A percentile compares a stretch with the other conserved stretches of the same genome.
Evolutionary conservation across 345 rosid species (phyloP).

Genomic region (Punica granatum): DNA sequence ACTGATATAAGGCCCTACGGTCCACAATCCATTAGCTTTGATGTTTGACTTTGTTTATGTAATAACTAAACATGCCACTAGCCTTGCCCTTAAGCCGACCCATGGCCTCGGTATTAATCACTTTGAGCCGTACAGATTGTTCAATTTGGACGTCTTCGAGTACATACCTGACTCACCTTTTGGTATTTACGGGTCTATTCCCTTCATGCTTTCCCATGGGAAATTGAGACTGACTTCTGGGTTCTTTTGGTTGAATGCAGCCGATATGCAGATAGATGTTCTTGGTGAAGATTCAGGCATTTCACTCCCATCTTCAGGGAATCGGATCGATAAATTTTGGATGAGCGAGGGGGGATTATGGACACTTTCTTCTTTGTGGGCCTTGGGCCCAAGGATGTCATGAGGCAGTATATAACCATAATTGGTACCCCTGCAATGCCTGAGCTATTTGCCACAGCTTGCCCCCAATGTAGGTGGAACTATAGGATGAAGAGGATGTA

Average conservation of each 20-base stretch:
- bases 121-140: constrained; percentile 91
- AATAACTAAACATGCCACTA: constrained; percentile 84
- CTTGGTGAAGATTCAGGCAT: constrained; percentile 80
- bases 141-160: too few species aligned
- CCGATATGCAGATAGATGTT: constrained; percentile 99
- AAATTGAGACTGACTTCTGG: constrained; percentile 58
- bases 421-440: constrained; percentile 92
- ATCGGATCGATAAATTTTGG: constrained; percentile 82
- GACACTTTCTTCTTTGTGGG: constrained; percentile 89
- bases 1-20: constrained; percentile 83
- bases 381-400: too few species aligned
- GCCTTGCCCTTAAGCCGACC: too few species aligned
- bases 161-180: constrained; percentile 79
- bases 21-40: constrained; percentile 90
- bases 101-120: constrained; percentile 83
- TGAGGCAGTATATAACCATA: constrained; percentile 67
- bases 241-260: too few species aligned
- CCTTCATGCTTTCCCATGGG: constrained; percentile 87
- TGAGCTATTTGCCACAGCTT: constrained; percentile 71
- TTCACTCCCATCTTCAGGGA: too few species aligned
- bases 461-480: too few species aligned
- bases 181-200: constrained; percentile 90
- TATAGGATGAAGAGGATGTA: constrained; percentile 98
- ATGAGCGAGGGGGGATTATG: constrained; percentile 95
- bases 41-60: constrained; percentile 82